Evolutionary conservation across 257 asterid genomes (phyloP).

Genomic region (Capsicum chinense): DNA sequence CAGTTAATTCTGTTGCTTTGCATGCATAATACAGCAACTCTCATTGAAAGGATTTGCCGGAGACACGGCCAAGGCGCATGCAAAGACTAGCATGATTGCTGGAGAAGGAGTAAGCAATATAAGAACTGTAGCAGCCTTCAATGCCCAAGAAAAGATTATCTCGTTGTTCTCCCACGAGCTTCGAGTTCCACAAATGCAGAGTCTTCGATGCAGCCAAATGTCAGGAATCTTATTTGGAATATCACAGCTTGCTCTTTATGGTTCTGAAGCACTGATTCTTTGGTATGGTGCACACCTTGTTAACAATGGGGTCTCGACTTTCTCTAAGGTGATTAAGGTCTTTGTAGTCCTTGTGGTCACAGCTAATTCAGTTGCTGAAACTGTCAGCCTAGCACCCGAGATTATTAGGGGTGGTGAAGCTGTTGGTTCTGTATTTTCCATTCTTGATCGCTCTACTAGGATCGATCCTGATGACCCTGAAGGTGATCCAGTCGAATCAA

Average conservation of each 20-base stretch:
- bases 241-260: constrained; percentile 96
- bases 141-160: constrained; percentile 83
- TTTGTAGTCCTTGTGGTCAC: constrained; percentile 89
- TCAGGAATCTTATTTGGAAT: constrained; percentile 86
- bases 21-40: constrained; percentile 68
- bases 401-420: constrained; percentile 96
- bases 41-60: constrained; percentile 97
- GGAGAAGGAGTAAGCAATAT: constrained; percentile 99
- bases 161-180: constrained; percentile 76
- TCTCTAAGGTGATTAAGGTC: constrained; percentile 92
- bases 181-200: constrained; percentile 66
- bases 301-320: constrained; percentile 73
- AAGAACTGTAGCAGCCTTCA: constrained; percentile 92
- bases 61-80: constrained; percentile 97
- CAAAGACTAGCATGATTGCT: constrained; percentile 98
- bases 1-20: background rate
- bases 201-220: constrained; percentile 74
- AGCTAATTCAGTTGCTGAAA: constrained; percentile 94
- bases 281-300: constrained; percentile 97
- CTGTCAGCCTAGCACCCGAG: constrained; percentile 95
- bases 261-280: constrained; percentile 87
- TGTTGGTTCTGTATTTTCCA: constrained; percentile 83
- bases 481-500: constrained; percentile 65
- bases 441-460: constrained; percentile 81
- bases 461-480: constrained; percentile 90